Evolutionary conservation across 1,284 basidiomycete genomes (phyloP).

Genomic region (Singerocomus rubriflavus): DNA sequence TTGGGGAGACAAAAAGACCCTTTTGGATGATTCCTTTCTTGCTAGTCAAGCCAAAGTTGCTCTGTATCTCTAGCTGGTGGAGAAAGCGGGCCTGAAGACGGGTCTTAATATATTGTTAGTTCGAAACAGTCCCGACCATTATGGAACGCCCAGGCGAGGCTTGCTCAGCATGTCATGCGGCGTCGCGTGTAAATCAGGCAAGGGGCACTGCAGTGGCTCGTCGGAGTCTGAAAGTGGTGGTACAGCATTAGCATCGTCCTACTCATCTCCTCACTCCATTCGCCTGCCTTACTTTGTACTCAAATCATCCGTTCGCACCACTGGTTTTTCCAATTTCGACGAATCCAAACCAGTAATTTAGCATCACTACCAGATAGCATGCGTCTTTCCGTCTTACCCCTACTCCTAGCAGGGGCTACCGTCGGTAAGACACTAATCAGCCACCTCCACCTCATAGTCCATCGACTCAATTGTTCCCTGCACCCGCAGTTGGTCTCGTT

Average conservation of each 20-base stretch:
- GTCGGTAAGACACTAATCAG: slow-evolving; percentile 20
- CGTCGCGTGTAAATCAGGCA: background rate
- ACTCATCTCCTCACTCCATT: background rate
- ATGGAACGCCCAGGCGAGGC: no score
- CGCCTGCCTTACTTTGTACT: background rate
- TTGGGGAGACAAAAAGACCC: no score
- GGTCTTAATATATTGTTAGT: background rate
- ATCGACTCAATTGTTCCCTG: background rate
- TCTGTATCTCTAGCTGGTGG: no score
- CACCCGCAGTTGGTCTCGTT: slow-evolving; percentile 21
- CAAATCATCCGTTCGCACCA: background rate
- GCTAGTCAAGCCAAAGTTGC: no score
- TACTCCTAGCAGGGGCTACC: slow-evolving; percentile 26
- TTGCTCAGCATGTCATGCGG: background rate
- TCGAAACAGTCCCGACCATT: no score
- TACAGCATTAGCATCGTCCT: slow-evolving; percentile 6
- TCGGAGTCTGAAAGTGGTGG: slow-evolving; percentile 25
- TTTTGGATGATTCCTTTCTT: no score
- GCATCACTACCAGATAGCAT: slow-evolving; percentile 6
- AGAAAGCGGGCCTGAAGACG: no score
- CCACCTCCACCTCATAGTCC: background rate
- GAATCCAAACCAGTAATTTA: background rate
- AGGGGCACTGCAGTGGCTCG: background rate
- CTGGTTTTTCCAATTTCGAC: slow-evolving; percentile 1
- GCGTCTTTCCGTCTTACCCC: slow-evolving; percentile 29